These are phyloP conservation scores for Spergularia bocconei DNA, from an alignment of 148 eudicot genomes.

Conservation along the genomic window DNA sequence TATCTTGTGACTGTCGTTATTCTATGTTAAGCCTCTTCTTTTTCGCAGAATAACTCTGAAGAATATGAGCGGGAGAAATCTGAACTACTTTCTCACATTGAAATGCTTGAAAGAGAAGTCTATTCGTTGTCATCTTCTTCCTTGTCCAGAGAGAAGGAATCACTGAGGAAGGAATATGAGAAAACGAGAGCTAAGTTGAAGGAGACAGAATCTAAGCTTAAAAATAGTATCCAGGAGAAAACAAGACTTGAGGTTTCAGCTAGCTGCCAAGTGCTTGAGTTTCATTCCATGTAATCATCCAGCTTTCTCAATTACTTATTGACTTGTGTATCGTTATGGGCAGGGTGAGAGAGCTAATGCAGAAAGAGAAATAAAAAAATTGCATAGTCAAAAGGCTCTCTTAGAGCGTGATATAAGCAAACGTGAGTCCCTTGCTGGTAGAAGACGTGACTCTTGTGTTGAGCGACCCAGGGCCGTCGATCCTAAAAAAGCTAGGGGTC, in stretches of 20 bases:
- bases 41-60: slow-evolving; percentile 57
- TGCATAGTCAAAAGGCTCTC: slow-evolving; percentile 71
- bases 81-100: slow-evolving; percentile 52
- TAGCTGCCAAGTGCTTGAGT: slow-evolving; percentile 12
- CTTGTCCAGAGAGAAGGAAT: slow-evolving; percentile 77
- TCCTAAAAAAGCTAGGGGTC: slow-evolving; percentile 52
- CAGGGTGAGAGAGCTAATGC: slow-evolving; percentile 94
- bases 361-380: slow-evolving; percentile 73
- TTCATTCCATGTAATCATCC: slow-evolving; percentile 1
- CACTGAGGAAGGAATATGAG: slow-evolving; percentile 85
- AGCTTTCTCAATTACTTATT: slow-evolving; percentile 1
- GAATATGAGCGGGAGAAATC: slow-evolving; percentile 55
- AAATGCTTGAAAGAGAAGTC: slow-evolving; percentile 60
- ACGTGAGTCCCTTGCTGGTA: slow-evolving; percentile 69
- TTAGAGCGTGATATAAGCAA: slow-evolving; percentile 84
- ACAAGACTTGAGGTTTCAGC: slow-evolving; percentile 83
- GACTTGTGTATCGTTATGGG: slow-evolving; percentile 15
- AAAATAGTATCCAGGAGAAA: slow-evolving; percentile 85
- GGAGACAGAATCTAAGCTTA: slow-evolving; percentile 81
- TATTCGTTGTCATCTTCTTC: slow-evolving; percentile 63
- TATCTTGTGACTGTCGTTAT: slow-evolving; percentile 1
- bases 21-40: slow-evolving; percentile 20
- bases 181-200: slow-evolving; percentile 73
- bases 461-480: slow-evolving; percentile 66
- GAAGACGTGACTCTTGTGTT: slow-evolving; percentile 66